phyloP scores from a whole-genome alignment of 495 filamentous ascomycete species.

The Glarea lozoyensis region DNA sequence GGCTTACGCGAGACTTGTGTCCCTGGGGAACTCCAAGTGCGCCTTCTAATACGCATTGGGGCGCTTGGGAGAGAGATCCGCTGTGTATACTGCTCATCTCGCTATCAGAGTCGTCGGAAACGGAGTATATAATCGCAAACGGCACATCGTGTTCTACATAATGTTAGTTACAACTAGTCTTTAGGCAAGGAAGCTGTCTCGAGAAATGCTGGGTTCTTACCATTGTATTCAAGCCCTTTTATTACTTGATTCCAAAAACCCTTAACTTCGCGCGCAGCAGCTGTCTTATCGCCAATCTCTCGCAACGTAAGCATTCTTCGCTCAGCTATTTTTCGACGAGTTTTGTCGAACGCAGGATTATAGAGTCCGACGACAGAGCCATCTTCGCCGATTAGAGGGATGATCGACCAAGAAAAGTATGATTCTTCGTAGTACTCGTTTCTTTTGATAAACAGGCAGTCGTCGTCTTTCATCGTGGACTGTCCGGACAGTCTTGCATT shows the following conservation, averaged over 20 bases:
- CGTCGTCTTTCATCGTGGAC: conserved; percentile 69
- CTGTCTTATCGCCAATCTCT: conserved; percentile 61
- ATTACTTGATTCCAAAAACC: conserved; percentile 51
- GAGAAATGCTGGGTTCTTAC: conserved; percentile 1
- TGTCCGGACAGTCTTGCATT: conserved; percentile 50
- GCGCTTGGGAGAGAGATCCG: conserved; percentile 41
- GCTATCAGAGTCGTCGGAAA: conserved; percentile 37
- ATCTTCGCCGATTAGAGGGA: conserved; percentile 54
- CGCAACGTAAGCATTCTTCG: conserved; percentile 57
- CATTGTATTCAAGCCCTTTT: conserved; percentile 48
- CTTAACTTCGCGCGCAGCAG: conserved; percentile 55
- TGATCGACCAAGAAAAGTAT: conserved; percentile 61
- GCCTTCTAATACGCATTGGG: conserved; percentile 50
- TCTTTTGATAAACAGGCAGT: conserved; percentile 53
- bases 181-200: neutral
- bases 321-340: conserved; percentile 53
- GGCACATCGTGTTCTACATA: conserved; percentile 44
- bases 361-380: conserved; percentile 56
- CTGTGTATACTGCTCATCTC: conserved; percentile 54
- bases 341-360: conserved; percentile 63
- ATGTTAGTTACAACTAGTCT: neutral
- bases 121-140: conserved; percentile 56
- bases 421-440: conserved; percentile 57
- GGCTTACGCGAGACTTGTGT: conserved; percentile 42
- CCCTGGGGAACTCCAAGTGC: conserved; percentile 51